Evolutionary conservation across 331 rosid genomes (phyloP), one percentile per base, ranked within the genome.

Genomic region (Pyracantha coccinea): DNA sequence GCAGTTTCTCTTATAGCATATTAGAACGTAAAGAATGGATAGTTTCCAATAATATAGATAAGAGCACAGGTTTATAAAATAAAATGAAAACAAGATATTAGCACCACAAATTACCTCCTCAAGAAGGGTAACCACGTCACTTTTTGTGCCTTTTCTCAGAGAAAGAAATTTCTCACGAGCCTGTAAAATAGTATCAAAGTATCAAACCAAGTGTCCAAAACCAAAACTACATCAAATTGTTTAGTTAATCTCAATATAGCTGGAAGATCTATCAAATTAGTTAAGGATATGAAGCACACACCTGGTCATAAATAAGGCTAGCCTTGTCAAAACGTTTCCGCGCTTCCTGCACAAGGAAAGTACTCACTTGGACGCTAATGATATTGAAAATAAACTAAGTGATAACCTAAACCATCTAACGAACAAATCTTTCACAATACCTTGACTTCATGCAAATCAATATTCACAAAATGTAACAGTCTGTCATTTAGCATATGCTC

Each of bases 401-500:
- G 57, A 72, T 59, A 61, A 44, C 68, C 2, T 27, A 41, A 32
- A 60, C 17, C 15, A 35, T 12, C 27, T 52, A 20, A 27, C 50
- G 19, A 28, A 60, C 15, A 19, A 71, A 38, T 44, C 10, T 16
- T 58, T 55, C 67, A 78, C 60, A 64, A 66, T 91, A 95, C 99
- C 99, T 95, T 95, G 89, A 95, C 99, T 78, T 95, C 99, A 73
- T 77, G 92, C 89, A 95, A 79, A 84, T 95, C 99, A 20, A 90
- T 75, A 78, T 88, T 95, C 80, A 88, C 99, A 85, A 95, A 92
- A 68, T 92, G 99, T 64, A 90, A 88, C 79, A 95, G 87, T 84
- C 99, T 90, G 88, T 95, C 99, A 71, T 95, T 95, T 75, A 95
- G 89, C 91, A 95, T 92, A 81, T 88, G 98, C 84, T 95, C 99